Evolutionary conservation across 1,284 basidiomycete genomes (phyloP).

Genomic region (Erythrobasidium hasegawianum): DNA sequence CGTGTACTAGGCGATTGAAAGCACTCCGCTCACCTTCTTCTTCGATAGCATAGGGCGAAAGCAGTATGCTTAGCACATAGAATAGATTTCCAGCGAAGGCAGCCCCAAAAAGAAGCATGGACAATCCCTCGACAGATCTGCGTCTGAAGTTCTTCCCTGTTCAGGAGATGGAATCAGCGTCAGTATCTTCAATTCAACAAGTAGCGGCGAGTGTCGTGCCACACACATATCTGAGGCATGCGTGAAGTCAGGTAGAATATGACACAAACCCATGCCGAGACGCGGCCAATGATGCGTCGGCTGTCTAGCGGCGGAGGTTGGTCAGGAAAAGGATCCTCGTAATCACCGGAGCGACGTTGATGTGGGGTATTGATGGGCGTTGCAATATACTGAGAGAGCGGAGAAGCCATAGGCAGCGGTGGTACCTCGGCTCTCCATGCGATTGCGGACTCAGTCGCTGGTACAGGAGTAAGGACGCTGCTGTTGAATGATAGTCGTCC

Average conservation of each 20-base stretch:
- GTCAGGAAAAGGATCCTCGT: not conserved
- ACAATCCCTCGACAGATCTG: slow-evolving; percentile 89
- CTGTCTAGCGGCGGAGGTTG: slow-evolving; percentile 33
- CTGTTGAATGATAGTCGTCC: slow-evolving; percentile 49
- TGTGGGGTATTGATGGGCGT: too few species aligned
- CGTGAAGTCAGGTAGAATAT: slow-evolving; percentile 77
- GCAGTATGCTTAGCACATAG: slow-evolving; percentile 77
- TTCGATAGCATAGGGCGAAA: slow-evolving; percentile 56
- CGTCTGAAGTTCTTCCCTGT: slow-evolving; percentile 58
- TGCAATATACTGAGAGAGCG: too few species aligned
- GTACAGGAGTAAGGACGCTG: too few species aligned
- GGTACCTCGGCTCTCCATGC: too few species aligned
- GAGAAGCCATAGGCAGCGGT: too few species aligned
- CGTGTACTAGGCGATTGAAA: not conserved
- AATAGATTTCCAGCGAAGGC: slow-evolving; percentile 87
- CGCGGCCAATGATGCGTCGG: slow-evolving; percentile 60
- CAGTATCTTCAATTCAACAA: not conserved
- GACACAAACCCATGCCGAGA: slow-evolving; percentile 88
- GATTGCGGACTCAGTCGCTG: too few species aligned
- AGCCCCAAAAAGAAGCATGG: slow-evolving; percentile 85
- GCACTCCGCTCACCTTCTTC: slow-evolving; percentile 14
- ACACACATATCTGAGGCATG: slow-evolving; percentile 91
- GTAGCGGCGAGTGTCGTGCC: too few species aligned
- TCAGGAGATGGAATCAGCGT: not conserved
- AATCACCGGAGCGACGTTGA: not conserved